A percentile compares a stretch with the other conserved stretches of the same genome.
These are phyloP conservation scores for Capsicum pubescens DNA, from an alignment of 257 asterid genomes.

Conservation along the genomic window DNA sequence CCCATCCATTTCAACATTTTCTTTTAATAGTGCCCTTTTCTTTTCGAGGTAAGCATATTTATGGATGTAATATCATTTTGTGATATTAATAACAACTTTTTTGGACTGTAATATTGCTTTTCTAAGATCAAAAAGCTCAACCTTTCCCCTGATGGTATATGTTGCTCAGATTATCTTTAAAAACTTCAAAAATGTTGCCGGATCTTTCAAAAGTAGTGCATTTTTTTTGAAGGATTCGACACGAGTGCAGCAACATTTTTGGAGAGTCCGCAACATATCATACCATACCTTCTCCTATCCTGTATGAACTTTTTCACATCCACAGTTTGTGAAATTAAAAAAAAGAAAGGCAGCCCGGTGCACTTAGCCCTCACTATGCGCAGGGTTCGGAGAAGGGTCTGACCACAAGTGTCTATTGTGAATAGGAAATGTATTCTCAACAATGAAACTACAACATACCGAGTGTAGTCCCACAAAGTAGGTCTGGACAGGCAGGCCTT, in stretches of 20 bases:
- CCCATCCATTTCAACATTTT: conserved; percentile 20
- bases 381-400: too few species aligned
- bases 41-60: conserved; percentile 12
- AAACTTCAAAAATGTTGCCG: not conserved
- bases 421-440: not conserved
- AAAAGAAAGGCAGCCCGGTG: too few species aligned
- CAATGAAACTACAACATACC: not conserved
- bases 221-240: not conserved
- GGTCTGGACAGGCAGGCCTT: too few species aligned
- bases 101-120: not conserved
- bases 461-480: too few species aligned
- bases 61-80: not conserved
- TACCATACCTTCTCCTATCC: not conserved
- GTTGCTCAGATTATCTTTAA: not conserved
- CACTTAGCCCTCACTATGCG: too few species aligned
- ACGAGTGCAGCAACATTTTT: not conserved
- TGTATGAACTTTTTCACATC: not conserved
- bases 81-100: conserved; percentile 16
- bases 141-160: not conserved
- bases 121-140: not conserved
- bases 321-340: not conserved
- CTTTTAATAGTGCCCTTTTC: not conserved
- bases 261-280: not conserved
- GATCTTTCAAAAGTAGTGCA: not conserved
- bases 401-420: too few species aligned